phyloP scores from a whole-genome alignment of 1,284 basidiomycete species.

The Ceratobasidium theobromae region DNA sequence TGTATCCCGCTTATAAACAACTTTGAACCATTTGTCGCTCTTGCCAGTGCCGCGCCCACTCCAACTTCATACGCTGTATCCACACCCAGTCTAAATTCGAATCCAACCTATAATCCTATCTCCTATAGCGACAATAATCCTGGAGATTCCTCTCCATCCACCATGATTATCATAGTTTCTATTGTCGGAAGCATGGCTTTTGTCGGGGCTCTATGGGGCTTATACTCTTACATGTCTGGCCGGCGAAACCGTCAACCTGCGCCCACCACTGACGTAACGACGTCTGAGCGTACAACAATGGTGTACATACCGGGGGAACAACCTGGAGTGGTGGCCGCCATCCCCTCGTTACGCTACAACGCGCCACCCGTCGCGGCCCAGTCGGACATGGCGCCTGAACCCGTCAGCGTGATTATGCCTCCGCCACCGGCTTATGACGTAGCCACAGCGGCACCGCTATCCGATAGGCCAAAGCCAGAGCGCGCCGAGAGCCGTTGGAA shows the following conservation, averaged over 20 bases:
- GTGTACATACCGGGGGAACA: conserved; percentile 7
- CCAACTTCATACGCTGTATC: background rate
- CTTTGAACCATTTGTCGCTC: background rate
- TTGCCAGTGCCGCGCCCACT: background rate
- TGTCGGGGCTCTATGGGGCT: background rate
- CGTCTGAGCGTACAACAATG: background rate
- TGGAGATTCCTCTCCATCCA: background rate
- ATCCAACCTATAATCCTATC: background rate
- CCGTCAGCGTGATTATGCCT: background rate
- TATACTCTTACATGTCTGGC: background rate
- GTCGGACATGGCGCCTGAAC: background rate
- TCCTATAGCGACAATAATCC: background rate
- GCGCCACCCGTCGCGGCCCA: background rate
- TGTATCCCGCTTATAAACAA: background rate
- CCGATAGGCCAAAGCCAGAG: background rate
- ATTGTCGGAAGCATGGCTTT: conserved; percentile 4
- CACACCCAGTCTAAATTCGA: background rate
- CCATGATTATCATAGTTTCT: conserved; percentile 13
- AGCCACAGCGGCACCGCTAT: background rate
- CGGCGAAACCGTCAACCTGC: background rate
- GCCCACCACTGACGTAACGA: background rate
- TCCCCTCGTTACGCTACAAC: conserved; percentile 8
- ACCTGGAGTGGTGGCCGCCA: background rate
- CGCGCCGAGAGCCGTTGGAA: conserved; percentile 9
- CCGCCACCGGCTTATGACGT: conserved; percentile 17